Evolutionary conservation across 805 yeast species (phyloP), one percentile per base, ranked within the genome.

Genomic region (Nakazawaea ambrosiae): DNA sequence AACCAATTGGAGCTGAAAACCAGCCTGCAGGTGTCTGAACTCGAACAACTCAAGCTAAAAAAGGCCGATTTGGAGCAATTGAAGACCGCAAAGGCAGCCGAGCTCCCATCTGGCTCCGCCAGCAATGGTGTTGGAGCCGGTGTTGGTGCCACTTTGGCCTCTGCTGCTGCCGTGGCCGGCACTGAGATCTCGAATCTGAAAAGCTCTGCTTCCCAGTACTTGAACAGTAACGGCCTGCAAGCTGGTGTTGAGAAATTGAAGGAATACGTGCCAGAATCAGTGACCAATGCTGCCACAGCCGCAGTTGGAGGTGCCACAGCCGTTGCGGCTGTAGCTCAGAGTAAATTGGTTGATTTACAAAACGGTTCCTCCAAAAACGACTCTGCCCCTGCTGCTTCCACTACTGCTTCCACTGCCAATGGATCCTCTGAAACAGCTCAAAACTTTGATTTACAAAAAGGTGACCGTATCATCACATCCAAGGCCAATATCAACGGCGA

Each of bases 391-490:
- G n/a, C 11, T 20, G 15, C 29, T 24, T 19, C 5, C 14, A 16
- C 33, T 24, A 5, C 20, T 10, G 20, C 15, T 16, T 8, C 25
- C 20, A 20, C 16, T 14, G 32, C 15, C 25, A 27, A n/a, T 26
- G 18, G 12, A 15, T 15, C 5, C 23, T 6, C 24, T 4, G 17
- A 29, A 8, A n/a, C 27, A 12, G 34, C 16, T 4, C 25, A 5
- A 11, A 32, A 31, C 5, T 34, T 33, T 14, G 39, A 36, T 27
- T 19, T 43, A 14, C 39, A 40, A 33, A 33, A 33, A 27, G 45
- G 45, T 27, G 63, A 57, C 36, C 46, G 50, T 16, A 50, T 64
- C 29, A 49, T 54, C 24, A 27, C 28, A 7, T 27, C 45, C 10
- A 45, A 45, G 32, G 44, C 31, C 3, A 15, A 36, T 9, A n/a